Conservation (phyloP, 495 filamentous ascomycete species). For the Xylaria intraflava region DNA sequence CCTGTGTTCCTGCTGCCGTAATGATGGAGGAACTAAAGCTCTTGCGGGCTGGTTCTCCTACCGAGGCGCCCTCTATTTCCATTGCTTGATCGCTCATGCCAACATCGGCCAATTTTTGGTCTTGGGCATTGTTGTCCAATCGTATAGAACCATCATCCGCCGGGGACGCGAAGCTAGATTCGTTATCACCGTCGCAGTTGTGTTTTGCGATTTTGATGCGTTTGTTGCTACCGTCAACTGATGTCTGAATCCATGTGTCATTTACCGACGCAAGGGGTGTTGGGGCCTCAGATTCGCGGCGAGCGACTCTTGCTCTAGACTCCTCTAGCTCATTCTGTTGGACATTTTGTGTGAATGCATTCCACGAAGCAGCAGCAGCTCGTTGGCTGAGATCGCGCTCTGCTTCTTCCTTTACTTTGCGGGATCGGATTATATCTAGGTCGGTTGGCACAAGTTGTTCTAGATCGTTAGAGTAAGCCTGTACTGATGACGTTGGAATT, state of each 20-base stretch:
- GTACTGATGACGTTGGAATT: conserved; percentile 56
- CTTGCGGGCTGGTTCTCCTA: not conserved
- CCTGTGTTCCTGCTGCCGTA: conserved; percentile 19
- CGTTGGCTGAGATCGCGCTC: conserved; percentile 11
- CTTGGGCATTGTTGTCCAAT: not conserved
- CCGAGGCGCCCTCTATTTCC: not conserved
- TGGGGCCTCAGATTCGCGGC: conserved; percentile 23
- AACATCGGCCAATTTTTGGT: not conserved
- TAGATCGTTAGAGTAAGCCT: conserved; percentile 58
- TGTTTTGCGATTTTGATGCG: conserved; percentile 37
- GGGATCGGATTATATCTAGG: conserved; percentile 45
- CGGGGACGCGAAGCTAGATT: not conserved
- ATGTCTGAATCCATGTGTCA: conserved; percentile 29
- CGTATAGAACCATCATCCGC: conserved; percentile 7
- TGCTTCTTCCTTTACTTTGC: conserved; percentile 19
- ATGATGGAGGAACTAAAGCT: conserved; percentile 8
- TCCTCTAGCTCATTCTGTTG: conserved; percentile 16
- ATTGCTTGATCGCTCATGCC: conserved; percentile 3
- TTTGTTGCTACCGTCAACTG: conserved; percentile 34
- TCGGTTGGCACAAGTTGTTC: conserved; percentile 87
- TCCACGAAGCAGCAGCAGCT: conserved; percentile 13
- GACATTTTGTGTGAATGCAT: conserved; percentile 15
- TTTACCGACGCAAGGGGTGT: conserved; percentile 14
- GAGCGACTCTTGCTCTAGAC: conserved; percentile 8
- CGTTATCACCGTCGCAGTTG: conserved; percentile 9